These are phyloP conservation scores for Cercospora nicotianae DNA, from an alignment of 2,329 filamentous ascomycete species.

Conservation along the genomic window DNA sequence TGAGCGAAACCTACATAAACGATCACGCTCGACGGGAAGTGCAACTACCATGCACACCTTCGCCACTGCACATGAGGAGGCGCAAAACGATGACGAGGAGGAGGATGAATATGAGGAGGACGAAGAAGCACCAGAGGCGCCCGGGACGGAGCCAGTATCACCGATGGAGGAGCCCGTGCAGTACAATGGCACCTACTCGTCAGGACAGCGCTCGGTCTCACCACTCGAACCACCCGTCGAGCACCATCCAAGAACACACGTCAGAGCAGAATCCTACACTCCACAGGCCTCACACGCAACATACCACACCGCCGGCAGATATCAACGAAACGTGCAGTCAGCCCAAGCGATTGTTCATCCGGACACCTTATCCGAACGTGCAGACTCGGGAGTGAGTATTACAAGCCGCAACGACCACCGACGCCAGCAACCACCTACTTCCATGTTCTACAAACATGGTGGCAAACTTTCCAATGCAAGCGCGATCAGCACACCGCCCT, in stretches of 20 bases:
- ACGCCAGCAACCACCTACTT: constrained; percentile 32
- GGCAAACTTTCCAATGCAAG: constrained; percentile 13
- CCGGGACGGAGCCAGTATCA: constrained; percentile 7
- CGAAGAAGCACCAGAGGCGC: background rate
- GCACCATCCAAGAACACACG: constrained; percentile 10
- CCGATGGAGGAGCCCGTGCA: constrained; percentile 10
- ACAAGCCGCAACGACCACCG: constrained; percentile 28
- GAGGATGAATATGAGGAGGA: constrained; percentile 9
- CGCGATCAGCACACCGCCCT: constrained; percentile 19
- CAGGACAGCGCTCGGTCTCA: constrained; percentile 14
- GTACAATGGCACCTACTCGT: constrained; percentile 5
- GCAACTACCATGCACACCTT: constrained; percentile 63
- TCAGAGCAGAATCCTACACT: constrained; percentile 13
- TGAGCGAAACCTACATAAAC: constrained; percentile 40
- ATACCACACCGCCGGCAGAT: constrained; percentile 5
- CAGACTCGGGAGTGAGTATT: constrained; percentile 37
- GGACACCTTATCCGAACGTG: constrained; percentile 31
- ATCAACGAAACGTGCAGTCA: constrained; percentile 4
- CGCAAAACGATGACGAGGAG: constrained; percentile 43
- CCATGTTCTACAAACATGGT: constrained; percentile 10
- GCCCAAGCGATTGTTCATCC: constrained; percentile 9
- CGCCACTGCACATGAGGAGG: constrained; percentile 55
- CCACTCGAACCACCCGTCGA: background rate
- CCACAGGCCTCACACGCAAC: constrained; percentile 6
- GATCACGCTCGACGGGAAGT: constrained; percentile 60